Conservation (phyloP, 345 rosid species). For the Raphanus raphanistrum region DNA sequence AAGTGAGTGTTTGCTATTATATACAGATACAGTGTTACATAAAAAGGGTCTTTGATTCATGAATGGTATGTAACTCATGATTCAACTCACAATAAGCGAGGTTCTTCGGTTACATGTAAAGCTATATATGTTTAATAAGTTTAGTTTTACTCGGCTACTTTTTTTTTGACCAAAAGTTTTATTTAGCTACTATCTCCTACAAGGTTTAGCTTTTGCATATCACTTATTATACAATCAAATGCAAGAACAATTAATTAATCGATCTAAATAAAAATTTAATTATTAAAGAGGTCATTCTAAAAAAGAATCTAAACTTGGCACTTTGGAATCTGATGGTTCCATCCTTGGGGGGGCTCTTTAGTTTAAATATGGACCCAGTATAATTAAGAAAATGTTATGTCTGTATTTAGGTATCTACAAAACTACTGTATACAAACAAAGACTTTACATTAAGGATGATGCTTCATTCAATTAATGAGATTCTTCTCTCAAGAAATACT, state of each 20-base stretch:
- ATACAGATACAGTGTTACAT: neutral
- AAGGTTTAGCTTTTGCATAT: neutral
- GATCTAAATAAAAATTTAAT: neutral
- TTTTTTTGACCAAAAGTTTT: neutral
- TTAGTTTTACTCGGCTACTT: too few relatives aligned
- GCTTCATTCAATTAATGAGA: constrained; percentile 5
- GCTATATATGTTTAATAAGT: neutral
- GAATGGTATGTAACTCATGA: neutral
- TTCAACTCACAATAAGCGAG: neutral
- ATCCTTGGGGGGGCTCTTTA: neutral
- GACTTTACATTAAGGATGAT: neutral
- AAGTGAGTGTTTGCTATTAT: constrained; percentile 52
- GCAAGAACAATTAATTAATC: neutral
- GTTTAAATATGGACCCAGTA: neutral
- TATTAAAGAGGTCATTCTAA: neutral
- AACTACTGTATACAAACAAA: constrained; percentile 10
- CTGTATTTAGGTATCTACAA: constrained; percentile 6
- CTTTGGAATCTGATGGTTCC: constrained; percentile 4
- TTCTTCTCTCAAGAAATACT: neutral
- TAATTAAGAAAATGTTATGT: constrained; percentile 7
- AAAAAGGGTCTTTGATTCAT: neutral
- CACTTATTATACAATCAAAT: neutral
- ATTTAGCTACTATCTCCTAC: neutral
- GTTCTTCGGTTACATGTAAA: neutral
- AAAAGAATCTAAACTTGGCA: neutral